Conservation (phyloP, 2,329 filamentous ascomycete species). For the Chaetomium olivaceum region DNA sequence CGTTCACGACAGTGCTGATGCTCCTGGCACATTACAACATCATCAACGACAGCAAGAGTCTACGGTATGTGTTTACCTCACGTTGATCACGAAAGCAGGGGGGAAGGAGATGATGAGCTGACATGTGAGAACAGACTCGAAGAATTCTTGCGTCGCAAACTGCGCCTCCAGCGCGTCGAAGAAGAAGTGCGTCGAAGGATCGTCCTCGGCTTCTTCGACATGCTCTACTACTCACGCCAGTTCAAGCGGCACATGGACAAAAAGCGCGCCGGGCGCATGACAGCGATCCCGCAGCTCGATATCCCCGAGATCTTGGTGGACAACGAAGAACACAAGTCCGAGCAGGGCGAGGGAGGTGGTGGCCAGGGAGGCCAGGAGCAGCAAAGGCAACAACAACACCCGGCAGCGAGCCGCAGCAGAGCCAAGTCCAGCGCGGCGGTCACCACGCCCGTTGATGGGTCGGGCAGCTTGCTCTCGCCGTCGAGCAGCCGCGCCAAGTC, state of each 20-base stretch:
- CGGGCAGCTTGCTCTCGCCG: constrained; percentile 23
- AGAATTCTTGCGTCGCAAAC: constrained; percentile 88
- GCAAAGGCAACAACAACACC: constrained; percentile 54
- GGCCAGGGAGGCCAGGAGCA: constrained; percentile 6
- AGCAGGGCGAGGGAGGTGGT: constrained; percentile 17
- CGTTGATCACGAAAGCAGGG: neutral
- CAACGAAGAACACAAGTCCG: constrained; percentile 60
- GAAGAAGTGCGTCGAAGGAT: constrained; percentile 89
- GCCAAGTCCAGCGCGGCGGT: constrained; percentile 33
- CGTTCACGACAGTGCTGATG: constrained; percentile 90
- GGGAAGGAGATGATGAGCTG: neutral
- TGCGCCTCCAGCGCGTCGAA: constrained; percentile 88
- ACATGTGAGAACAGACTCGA: constrained; percentile 64
- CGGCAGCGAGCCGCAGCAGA: constrained; percentile 14
- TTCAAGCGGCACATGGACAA: constrained; percentile 75
- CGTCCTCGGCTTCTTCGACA: constrained; percentile 95
- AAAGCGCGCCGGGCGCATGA: constrained; percentile 75
- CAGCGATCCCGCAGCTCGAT: constrained; percentile 72
- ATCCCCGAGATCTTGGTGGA: constrained; percentile 92
- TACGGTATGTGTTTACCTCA: constrained; percentile 59
- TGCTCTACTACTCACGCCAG: constrained; percentile 78
- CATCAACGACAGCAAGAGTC: constrained; percentile 94
- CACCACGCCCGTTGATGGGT: neutral
- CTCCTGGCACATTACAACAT: constrained; percentile 98
- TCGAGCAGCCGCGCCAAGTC: constrained; percentile 5